Evolutionary conservation across 208 protist species (phyloP).

Genomic region (Crithidia expoeki): DNA sequence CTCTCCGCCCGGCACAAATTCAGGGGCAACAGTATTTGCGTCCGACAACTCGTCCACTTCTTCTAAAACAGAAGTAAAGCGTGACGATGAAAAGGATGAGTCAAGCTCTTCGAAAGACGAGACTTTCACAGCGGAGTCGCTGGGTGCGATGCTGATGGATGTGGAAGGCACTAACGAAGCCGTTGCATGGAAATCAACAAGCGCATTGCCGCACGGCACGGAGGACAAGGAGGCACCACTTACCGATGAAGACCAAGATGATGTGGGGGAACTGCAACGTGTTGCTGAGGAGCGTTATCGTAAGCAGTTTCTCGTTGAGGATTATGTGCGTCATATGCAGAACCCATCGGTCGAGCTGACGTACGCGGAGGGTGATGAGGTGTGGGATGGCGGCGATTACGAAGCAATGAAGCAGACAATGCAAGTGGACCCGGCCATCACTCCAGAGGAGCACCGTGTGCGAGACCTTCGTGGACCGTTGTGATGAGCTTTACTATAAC

Average conservation of each 20-base stretch:
- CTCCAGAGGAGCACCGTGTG: conserved; percentile 29
- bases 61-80: neutral
- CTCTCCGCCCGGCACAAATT: conserved; percentile 14
- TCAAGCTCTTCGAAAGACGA: neutral
- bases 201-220: neutral
- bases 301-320: conserved; percentile 54
- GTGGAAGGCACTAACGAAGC: neutral
- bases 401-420: conserved; percentile 33
- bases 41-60: neutral
- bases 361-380: conserved; percentile 88
- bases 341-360: conserved; percentile 59
- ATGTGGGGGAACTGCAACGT: conserved; percentile 5
- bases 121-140: conserved; percentile 34
- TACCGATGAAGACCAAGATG: too few relatives aligned
- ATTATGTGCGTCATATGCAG: conserved; percentile 65
- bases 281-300: conserved; percentile 51
- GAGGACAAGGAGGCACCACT: conserved; percentile 6
- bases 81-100: neutral
- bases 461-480: conserved; percentile 41
- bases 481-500: conserved; percentile 26
- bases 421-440: conserved; percentile 9
- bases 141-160: conserved; percentile 25
- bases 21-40: neutral
- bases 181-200: neutral
- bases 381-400: conserved; percentile 88